These are phyloP conservation scores for Phytopythium sindhum DNA, from an alignment of 352 stramenopile species.

Conservation along the genomic window DNA sequence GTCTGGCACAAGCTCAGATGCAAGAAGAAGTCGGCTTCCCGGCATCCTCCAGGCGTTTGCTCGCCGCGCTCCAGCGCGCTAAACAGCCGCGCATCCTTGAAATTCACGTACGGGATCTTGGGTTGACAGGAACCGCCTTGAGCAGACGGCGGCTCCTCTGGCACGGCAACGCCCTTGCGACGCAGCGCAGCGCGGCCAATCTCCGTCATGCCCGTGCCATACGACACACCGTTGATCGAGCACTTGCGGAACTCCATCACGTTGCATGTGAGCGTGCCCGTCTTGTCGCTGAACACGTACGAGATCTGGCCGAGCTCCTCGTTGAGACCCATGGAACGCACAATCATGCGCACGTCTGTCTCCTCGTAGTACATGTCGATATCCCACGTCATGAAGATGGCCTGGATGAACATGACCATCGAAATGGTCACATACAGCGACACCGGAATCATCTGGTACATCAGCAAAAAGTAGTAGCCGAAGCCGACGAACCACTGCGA, in stretches of 20 bases:
- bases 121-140: constrained; percentile 11
- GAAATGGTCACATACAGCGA: constrained; percentile 98
- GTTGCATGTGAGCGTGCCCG: constrained; percentile 91
- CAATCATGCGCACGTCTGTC: constrained; percentile 85
- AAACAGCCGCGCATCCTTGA: constrained; percentile 56
- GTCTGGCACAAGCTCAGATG: constrained; percentile 82
- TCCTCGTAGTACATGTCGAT: constrained; percentile 91
- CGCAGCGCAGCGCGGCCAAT: constrained; percentile 66
- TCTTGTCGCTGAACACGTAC: constrained; percentile 92
- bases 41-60: constrained; percentile 15
- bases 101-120: constrained; percentile 79
- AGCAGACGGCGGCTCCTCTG: constrained; percentile 30
- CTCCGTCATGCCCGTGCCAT: constrained; percentile 85
- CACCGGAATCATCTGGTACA: constrained; percentile 97
- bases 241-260: constrained; percentile 95
- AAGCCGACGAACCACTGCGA: constrained; percentile 81
- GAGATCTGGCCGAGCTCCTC: constrained; percentile 91
- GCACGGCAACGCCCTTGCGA: constrained; percentile 56
- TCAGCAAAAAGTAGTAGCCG: constrained; percentile 93
- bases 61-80: constrained; percentile 35
- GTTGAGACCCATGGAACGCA: constrained; percentile 82
- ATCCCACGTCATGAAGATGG: constrained; percentile 92
- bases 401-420: constrained; percentile 94
- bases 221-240: constrained; percentile 88
- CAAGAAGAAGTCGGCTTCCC: constrained; percentile 81